phyloP scores from a whole-genome alignment of 768 basidiomycete genomes.

The Psilocybe sp. region DNA sequence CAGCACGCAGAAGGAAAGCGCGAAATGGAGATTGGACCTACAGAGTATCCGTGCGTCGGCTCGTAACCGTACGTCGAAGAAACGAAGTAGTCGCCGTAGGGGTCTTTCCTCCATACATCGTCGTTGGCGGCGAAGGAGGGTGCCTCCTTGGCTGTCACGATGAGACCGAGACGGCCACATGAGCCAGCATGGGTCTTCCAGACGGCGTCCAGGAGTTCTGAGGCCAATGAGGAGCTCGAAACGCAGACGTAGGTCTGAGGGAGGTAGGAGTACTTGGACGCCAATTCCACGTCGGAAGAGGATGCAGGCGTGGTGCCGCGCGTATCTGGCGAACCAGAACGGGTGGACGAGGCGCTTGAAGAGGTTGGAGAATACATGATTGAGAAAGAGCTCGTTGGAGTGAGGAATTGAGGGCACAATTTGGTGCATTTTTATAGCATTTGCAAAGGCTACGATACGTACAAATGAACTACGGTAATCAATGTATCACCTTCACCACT shows the following conservation, averaged over 20 bases:
- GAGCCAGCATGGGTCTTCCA: slow-evolving; percentile 30
- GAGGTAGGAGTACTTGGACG: slow-evolving; percentile 13
- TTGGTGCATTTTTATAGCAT: slow-evolving; percentile 5
- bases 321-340: slow-evolving; percentile 29
- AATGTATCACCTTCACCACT: too few relatives aligned
- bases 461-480: neutral
- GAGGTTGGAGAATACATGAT: slow-evolving; percentile 14
- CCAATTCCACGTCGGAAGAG: neutral
- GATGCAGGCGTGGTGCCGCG: slow-evolving; percentile 33
- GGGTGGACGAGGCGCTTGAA: slow-evolving; percentile 32
- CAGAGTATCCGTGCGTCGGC: neutral
- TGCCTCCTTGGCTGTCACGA: slow-evolving; percentile 19
- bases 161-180: slow-evolving; percentile 27
- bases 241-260: slow-evolving; percentile 24
- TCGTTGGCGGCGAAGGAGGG: slow-evolving; percentile 4
- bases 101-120: slow-evolving; percentile 3
- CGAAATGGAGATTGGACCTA: neutral
- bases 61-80: neutral
- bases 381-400: neutral
- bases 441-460: slow-evolving; percentile 1
- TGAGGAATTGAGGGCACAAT: neutral
- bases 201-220: slow-evolving; percentile 21
- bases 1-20: neutral
- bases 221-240: slow-evolving; percentile 12
- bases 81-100: neutral